Evolutionary conservation across 768 basidiomycete species (phyloP), one percentile per base, ranked within the genome.

Genomic region (Dacryopinax primogenitus): DNA sequence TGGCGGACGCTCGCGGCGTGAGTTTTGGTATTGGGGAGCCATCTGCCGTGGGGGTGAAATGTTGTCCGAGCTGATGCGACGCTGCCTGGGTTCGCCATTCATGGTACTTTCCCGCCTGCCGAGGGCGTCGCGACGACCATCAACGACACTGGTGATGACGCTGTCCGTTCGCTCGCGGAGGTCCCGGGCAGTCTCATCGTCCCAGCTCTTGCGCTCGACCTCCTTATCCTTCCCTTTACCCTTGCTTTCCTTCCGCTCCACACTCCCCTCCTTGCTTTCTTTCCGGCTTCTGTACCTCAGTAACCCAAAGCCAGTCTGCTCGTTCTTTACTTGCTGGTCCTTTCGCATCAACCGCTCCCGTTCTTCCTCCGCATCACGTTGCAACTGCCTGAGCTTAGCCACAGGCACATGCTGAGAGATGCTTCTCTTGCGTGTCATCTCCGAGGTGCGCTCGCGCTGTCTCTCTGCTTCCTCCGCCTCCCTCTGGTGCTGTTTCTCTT

Each of bases 381-480:
- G 51, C 51, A 58, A 28, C 51, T 58, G 51, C 26, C 51, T 11
- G 13, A 58, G 51, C 30, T 58, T 58, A 11, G 51, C 51, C 13
- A 58, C 51, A 26, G 51, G 51, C 51, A 58, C 51, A 58, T 58
- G 51, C 51, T 58, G 51, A 18, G 51, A 58, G 30, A 58, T 58
- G 51, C 51, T 58, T 6, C 51, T 11, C 51, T 58, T 58, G 51
- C 51, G 51, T 15, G 30, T 34, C 13, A 26, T 41, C 37, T 36
- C 37, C 18, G 37, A 30, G 11, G 63, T 37, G n/a, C 44, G 37
- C 12, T 64, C 63, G 3, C 63, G 63, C 36, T 32, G 63, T 34
- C 63, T 37, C 30, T 39, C 63, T 37, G n/a, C 3, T 37, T 64
- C 34, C 35, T 64, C 63, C 11, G 37, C 44, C 37, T 64, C 37